These are phyloP conservation scores for Boletus coccyginus DNA, from an alignment of 768 basidiomycete genomes.

Conservation along the genomic window DNA sequence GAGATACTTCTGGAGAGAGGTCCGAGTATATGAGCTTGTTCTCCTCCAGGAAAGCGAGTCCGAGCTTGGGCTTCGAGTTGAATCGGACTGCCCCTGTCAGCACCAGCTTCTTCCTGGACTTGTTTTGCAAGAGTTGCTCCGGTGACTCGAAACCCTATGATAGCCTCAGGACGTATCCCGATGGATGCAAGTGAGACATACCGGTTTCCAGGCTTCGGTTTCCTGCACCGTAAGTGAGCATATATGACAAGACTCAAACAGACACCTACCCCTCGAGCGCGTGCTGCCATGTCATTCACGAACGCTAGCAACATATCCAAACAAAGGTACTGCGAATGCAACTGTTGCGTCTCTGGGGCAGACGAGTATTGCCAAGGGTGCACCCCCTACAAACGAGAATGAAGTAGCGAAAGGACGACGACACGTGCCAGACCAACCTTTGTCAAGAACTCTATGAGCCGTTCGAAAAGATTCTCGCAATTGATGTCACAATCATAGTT, in stretches of 20 bases:
- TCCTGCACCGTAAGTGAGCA: constrained; percentile 30
- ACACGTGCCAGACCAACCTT: constrained; percentile 50
- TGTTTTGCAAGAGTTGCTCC: constrained; percentile 58
- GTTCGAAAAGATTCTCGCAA: constrained; percentile 93
- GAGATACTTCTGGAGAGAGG: constrained; percentile 52
- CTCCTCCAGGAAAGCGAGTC: constrained; percentile 88
- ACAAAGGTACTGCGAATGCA: constrained; percentile 82
- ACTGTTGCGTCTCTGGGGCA: constrained; percentile 59
- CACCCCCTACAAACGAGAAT: constrained; percentile 55
- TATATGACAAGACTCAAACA: constrained; percentile 3
- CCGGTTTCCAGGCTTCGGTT: constrained; percentile 60
- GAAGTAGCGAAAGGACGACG: constrained; percentile 1
- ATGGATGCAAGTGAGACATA: constrained; percentile 32
- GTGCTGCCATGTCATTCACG: constrained; percentile 81
- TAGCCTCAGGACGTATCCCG: neutral
- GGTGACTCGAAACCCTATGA: constrained; percentile 53
- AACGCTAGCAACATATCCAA: constrained; percentile 85
- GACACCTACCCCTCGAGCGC: constrained; percentile 48
- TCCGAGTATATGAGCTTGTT: constrained; percentile 83
- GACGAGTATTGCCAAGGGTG: constrained; percentile 66
- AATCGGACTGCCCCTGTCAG: constrained; percentile 82
- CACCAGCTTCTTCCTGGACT: constrained; percentile 85
- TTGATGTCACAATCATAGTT: constrained; percentile 98
- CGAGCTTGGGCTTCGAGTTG: constrained; percentile 90
- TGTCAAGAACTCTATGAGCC: constrained; percentile 82